Evolutionary conservation across 2,329 filamentous ascomycete genomes (phyloP).

Genomic region (Aspergillus hiratsukae): DNA sequence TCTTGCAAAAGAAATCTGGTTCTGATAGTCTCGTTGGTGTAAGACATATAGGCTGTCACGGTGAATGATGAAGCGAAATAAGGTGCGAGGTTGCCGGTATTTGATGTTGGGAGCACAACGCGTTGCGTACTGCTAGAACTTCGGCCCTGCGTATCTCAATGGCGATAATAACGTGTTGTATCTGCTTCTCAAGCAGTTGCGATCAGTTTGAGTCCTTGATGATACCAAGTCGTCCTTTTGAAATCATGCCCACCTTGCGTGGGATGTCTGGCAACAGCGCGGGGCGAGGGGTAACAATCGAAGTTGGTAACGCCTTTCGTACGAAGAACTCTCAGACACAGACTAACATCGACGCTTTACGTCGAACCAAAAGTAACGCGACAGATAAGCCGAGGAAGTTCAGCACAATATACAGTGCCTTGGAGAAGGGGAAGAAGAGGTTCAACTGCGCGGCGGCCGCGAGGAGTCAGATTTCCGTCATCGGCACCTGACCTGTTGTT

Average conservation of each 20-base stretch:
- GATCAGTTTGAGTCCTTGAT: not conserved
- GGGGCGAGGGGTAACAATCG: slow-evolving; percentile 14
- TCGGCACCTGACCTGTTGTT: slow-evolving; percentile 17
- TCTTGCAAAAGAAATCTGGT: slow-evolving; percentile 5
- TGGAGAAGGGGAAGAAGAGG: slow-evolving; percentile 7
- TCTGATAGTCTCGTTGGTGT: slow-evolving; percentile 8
- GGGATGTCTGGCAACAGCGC: slow-evolving; percentile 12
- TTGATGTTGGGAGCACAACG: not conserved
- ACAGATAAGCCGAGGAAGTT: not conserved
- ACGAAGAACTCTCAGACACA: not conserved
- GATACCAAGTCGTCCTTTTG: slow-evolving; percentile 1
- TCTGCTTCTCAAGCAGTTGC: not conserved
- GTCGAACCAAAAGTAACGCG: not conserved
- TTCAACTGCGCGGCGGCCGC: slow-evolving; percentile 7
- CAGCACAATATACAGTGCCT: slow-evolving; percentile 13
- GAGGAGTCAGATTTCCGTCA: slow-evolving; percentile 21
- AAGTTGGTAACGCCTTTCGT: slow-evolving; percentile 2
- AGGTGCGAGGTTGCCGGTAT: not conserved
- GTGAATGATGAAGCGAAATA: not conserved
- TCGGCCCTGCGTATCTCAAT: not conserved
- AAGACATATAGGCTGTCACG: slow-evolving; percentile 21
- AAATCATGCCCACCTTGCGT: slow-evolving; percentile 16
- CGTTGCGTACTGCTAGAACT: not conserved
- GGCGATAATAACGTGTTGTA: not conserved
- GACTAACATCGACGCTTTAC: not conserved